Conservation (phyloP, 257 asterid species). For the Eustoma russellianum region DNA sequence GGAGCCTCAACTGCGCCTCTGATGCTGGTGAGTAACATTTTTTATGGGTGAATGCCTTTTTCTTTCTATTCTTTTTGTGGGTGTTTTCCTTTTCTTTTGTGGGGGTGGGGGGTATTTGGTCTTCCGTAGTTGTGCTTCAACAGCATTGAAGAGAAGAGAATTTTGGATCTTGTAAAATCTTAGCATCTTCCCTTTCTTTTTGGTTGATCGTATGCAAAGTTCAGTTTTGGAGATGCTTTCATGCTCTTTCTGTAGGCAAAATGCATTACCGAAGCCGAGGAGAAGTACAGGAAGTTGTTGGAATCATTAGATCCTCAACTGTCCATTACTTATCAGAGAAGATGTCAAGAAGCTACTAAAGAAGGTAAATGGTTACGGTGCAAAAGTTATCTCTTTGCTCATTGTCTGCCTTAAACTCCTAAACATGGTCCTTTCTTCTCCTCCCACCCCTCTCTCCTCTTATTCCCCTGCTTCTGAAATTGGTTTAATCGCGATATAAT, state of each 20-base stretch:
- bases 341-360: conserved; percentile 91
- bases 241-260: conserved; percentile 38
- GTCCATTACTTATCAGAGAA: conserved; percentile 42
- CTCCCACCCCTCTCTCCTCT: background rate
- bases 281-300: conserved; percentile 42
- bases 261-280: conserved; percentile 68
- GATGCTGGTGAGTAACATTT: conserved; percentile 55
- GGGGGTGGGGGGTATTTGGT: too few species aligned
- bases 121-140: too few species aligned
- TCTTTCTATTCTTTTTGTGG: too few species aligned
- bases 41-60: too few species aligned
- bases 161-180: too few species aligned
- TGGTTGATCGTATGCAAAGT: background rate
- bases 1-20: conserved; percentile 77
- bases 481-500: background rate
- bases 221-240: background rate
- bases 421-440: background rate
- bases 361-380: conserved; percentile 42
- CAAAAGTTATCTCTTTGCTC: background rate
- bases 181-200: too few species aligned
- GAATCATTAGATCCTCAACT: conserved; percentile 52
- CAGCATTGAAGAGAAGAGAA: too few species aligned
- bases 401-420: background rate
- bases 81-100: background rate
- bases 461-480: background rate